phyloP scores from a whole-genome alignment of 2,329 filamentous ascomycete genomes.

The Westerdykella sp. region DNA sequence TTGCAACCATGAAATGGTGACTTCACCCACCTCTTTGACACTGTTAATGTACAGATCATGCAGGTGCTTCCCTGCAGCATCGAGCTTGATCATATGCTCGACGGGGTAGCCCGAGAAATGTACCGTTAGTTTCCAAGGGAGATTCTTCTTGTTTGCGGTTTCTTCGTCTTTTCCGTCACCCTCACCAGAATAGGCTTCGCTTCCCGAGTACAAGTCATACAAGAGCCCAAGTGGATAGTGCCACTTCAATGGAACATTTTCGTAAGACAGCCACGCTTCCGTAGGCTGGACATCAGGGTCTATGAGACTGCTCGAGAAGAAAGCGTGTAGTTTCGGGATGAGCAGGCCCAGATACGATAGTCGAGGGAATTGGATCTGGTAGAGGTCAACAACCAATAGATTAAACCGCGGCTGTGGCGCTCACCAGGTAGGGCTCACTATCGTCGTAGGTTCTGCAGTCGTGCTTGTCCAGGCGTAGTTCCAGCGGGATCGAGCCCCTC shows the following conservation, averaged over 20 bases:
- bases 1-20: neutral
- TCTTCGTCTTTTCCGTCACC: slow-evolving; percentile 14
- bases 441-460: slow-evolving; percentile 57
- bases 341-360: slow-evolving; percentile 64
- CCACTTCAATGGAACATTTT: slow-evolving; percentile 64
- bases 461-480: slow-evolving; percentile 52
- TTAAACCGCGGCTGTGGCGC: slow-evolving; percentile 5
- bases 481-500: slow-evolving; percentile 54
- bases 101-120: slow-evolving; percentile 55
- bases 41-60: slow-evolving; percentile 63
- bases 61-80: slow-evolving; percentile 49
- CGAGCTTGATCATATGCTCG: slow-evolving; percentile 53
- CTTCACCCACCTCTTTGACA: slow-evolving; percentile 54
- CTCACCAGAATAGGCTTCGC: slow-evolving; percentile 29
- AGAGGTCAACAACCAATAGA: slow-evolving; percentile 2
- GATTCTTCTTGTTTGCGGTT: slow-evolving; percentile 12
- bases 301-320: slow-evolving; percentile 56
- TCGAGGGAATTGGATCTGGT: slow-evolving; percentile 55
- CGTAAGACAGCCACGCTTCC: slow-evolving; percentile 60
- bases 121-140: slow-evolving; percentile 60
- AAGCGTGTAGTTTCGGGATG: slow-evolving; percentile 55
- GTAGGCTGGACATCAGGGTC: slow-evolving; percentile 48
- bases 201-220: slow-evolving; percentile 62
- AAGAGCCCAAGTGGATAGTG: slow-evolving; percentile 64
- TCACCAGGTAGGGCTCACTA: slow-evolving; percentile 55